These are phyloP conservation scores for Hevea brasiliensis DNA, from an alignment of 345 rosid genomes.

Conservation along the genomic window DNA sequence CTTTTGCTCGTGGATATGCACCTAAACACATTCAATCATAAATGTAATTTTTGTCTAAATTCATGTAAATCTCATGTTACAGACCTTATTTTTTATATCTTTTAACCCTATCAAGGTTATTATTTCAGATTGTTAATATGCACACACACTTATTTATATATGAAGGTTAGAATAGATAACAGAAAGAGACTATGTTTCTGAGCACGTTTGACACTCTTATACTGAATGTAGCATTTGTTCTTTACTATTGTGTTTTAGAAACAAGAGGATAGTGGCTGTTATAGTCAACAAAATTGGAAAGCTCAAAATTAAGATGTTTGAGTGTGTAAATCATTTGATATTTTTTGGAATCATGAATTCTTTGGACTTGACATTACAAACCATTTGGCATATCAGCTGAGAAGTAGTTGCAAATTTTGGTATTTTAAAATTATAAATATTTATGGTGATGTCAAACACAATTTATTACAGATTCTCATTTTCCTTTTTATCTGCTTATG, in stretches of 20 bases:
- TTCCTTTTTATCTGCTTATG: not conserved
- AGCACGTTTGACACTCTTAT: not conserved
- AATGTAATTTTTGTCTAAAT: not conserved
- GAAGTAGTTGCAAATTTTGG: not conserved
- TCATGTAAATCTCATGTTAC: not conserved
- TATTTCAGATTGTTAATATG: not conserved
- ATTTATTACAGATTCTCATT: not conserved
- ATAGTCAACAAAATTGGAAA: not conserved
- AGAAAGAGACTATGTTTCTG: too few species aligned
- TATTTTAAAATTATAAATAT: not conserved
- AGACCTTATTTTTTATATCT: not conserved
- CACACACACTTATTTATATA: not conserved
- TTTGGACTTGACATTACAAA: not conserved
- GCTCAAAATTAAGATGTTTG: not conserved
- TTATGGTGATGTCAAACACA: not conserved
- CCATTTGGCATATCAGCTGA: not conserved
- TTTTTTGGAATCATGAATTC: not conserved
- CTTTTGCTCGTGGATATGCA: not conserved
- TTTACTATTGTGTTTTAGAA: not conserved
- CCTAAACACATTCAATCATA: not conserved
- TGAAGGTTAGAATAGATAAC: not conserved
- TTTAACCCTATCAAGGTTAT: not conserved
- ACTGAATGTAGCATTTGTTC: not conserved
- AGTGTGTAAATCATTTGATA: not conserved
- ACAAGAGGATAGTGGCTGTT: not conserved